phyloP scores from a whole-genome alignment of 768 basidiomycete genomes.

The Mycena capillaripes region DNA sequence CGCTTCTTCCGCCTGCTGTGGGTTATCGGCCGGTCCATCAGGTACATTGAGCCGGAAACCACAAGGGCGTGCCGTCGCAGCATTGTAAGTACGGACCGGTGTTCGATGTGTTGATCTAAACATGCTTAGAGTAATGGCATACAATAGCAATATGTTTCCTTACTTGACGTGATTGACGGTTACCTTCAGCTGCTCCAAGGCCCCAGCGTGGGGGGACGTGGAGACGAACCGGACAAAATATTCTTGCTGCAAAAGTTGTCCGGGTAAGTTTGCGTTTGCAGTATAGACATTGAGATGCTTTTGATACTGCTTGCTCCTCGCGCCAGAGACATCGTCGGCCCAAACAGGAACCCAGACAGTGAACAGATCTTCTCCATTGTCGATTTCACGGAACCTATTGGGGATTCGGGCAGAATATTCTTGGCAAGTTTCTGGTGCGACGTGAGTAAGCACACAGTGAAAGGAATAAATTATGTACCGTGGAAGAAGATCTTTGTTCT shows the following conservation, averaged over 20 bases:
- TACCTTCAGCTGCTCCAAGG: slow-evolving; percentile 48
- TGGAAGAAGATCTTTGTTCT: neutral
- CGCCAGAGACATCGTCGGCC: too few species aligned
- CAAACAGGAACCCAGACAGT: slow-evolving; percentile 28
- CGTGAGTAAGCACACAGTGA: too few species aligned
- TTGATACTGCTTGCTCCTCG: slow-evolving; percentile 45
- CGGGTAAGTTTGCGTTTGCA: slow-evolving; percentile 44
- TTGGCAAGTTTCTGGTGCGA: neutral
- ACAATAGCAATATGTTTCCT: too few species aligned
- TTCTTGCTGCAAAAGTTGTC: slow-evolving; percentile 47
- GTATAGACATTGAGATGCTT: slow-evolving; percentile 51
- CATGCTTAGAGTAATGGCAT: too few species aligned
- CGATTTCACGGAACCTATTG: slow-evolving; percentile 2
- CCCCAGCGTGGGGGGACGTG: slow-evolving; percentile 45
- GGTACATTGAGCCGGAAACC: slow-evolving; percentile 32
- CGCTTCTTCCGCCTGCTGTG: too few species aligned
- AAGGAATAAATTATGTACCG: neutral
- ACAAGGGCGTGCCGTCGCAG: slow-evolving; percentile 10
- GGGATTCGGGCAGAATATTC: neutral
- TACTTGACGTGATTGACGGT: slow-evolving; percentile 41
- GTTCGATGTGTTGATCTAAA: neutral
- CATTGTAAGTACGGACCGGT: slow-evolving; percentile 23
- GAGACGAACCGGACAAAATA: slow-evolving; percentile 42
- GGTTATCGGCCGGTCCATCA: slow-evolving; percentile 49
- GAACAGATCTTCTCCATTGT: slow-evolving; percentile 26